A percentile compares a stretch with the other conserved stretches of the same genome.
Evolutionary conservation across 2,329 filamentous ascomycete species (phyloP).

Genomic region (Microcera coccophila): DNA sequence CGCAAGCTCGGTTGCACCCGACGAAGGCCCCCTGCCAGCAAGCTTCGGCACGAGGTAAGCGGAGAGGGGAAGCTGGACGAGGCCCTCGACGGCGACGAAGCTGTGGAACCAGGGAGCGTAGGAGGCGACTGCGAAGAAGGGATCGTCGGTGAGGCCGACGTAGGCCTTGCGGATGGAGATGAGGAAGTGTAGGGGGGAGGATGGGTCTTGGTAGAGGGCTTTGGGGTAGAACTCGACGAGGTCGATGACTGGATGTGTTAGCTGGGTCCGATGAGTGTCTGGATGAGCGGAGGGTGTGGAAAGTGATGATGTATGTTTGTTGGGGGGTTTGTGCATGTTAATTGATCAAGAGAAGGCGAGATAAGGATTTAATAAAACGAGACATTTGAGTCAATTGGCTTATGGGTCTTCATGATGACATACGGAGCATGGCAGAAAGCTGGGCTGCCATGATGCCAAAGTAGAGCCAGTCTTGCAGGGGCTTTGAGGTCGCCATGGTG

Average conservation of each 20-base stretch:
- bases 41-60: constrained; percentile 45
- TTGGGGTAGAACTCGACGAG: constrained; percentile 51
- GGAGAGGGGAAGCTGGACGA: constrained; percentile 49
- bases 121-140: constrained; percentile 42
- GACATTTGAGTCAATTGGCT: neutral
- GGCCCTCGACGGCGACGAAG: constrained; percentile 48
- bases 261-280: neutral
- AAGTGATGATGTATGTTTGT: too few species aligned
- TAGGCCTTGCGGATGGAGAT: constrained; percentile 45
- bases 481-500: constrained; percentile 23
- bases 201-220: constrained; percentile 39
- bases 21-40: constrained; percentile 30
- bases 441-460: constrained; percentile 33
- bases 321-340: too few species aligned
- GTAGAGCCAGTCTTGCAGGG: constrained; percentile 34
- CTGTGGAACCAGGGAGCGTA: constrained; percentile 49
- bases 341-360: neutral
- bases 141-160: constrained; percentile 48
- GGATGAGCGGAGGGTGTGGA: too few species aligned
- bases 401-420: too few species aligned
- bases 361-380: too few species aligned
- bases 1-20: constrained; percentile 45
- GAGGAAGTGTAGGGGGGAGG: constrained; percentile 47
- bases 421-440: constrained; percentile 37
- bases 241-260: constrained; percentile 45